Base-by-base conservation (phyloP, 2,329 filamentous ascomycete genomes). In the Davidsoniella eucalypti region DNA sequence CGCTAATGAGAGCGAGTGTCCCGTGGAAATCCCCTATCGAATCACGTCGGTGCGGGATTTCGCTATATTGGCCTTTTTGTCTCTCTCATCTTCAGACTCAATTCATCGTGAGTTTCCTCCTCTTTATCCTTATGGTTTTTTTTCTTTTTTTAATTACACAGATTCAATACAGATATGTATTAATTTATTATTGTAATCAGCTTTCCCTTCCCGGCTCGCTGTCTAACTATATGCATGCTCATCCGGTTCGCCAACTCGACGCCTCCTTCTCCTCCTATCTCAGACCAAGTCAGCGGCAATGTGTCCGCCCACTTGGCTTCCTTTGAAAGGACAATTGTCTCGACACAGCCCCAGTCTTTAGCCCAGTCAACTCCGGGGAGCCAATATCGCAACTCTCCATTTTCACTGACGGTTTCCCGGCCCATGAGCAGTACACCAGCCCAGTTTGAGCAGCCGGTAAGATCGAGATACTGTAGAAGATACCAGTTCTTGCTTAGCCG, bases 31-130 rank as follows among this genome's bases (percentile, higher is more conserved):
- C 6, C 26, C 36, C 5, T 39, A 49, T 49, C 42, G 47, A 49
- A 52, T 52, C 51, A 52, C 47, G 47, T 52, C 33, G 51, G 51
- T 53, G 51, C 40, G 43, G 25, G n/a, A 23, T 23, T 23, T 23
- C 3, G 4, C 21, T 23, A 23, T 23, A 17, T n/a, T 53, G 26
- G 38, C 33, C 33, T 49, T 46, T 49, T 46, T 49, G 8, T 23
- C n/a, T 37, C 42, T 37, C 18, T 29, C 12, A 25, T 29, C 5
- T 25, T 26, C 10, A 9, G 10, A 12, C 8, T 44, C 42, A 12
- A 9, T 23, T 44, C 16, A 10, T 44, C 9, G 3, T 26, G 18
- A 3, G 18, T 18, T 18, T 18, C 18, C 18, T 18, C 2, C 18
- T 18, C 18, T 18, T 29, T 7, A 29, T 29, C 8, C 3, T 33